Base-by-base conservation (phyloP, 225 moss, liverwort and hornwort species). In the Pseudisothecium myosuroides region DNA sequence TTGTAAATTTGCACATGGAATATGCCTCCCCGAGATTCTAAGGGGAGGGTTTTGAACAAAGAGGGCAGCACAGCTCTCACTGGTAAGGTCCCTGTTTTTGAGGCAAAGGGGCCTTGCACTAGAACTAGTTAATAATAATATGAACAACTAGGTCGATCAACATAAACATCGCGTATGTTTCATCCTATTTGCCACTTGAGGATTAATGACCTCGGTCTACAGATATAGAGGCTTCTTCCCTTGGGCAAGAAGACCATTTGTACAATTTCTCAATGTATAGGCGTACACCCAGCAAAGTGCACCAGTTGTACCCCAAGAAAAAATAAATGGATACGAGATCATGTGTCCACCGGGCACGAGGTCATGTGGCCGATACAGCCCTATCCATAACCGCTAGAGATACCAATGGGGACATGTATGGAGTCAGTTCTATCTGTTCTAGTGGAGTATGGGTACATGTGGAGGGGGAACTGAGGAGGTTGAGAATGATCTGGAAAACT, bases 371-470 rank as follows among this genome's bases (percentile, higher is more conserved):
- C 60, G 83, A 83, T 71, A 85, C 56, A 67, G 71, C 85, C 41
- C 83, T 87, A 86, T 79, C 84, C 86, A 79, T 84, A 90, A 82
- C 90, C 87, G 79, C 86, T 90, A 39, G 88, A 71, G 83, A 88
- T 88, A 71, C 87, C 86, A 90, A 90, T 86, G 83, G 93, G 90
- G 73, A 83, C 75, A 83, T 82, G 86, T 60, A 91, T 69, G 45
- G 89, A 84, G 60, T 88, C 87, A 55, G 92, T 80, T 87, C 87
- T 83, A 65, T 88, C 89, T 59, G 76, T 82, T 84, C 67, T 90
- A 88, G 82, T 45, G 71, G 91, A 91, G 32, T 84, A 88, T 77
- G 93, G 80, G 73, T 91, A 89, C 86, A 90, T 88, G 88, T 85
- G 88, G 41, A 91, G 41, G 49, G 90, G 86, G 31, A 83, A 87